A percentile compares a stretch with the other conserved stretches of the same genome.
These are phyloP conservation scores for Sedum album DNA, from an alignment of 164 flowering plant species.

Conservation along the genomic window DNA sequence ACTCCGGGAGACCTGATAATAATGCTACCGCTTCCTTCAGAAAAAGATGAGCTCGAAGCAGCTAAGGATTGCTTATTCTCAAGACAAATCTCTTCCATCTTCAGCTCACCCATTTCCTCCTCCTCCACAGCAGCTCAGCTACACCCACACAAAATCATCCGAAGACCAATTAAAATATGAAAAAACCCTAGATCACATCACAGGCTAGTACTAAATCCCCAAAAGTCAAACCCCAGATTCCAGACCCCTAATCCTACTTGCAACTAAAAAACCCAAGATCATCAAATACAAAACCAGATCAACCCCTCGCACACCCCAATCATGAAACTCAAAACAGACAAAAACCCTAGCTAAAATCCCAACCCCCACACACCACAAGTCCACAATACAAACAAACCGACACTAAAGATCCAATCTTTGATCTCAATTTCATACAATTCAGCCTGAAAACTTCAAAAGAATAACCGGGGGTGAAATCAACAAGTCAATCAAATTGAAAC, in stretches of 20 bases:
- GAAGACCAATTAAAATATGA: not conserved
- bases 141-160: not conserved
- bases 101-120: constrained; percentile 7
- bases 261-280: not conserved
- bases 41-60: constrained; percentile 5
- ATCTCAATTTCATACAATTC: not conserved
- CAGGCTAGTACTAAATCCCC: not conserved
- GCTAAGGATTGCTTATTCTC: constrained; percentile 6
- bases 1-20: constrained; percentile 8
- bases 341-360: constrained; percentile 3
- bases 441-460: not conserved
- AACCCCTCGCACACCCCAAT: not conserved
- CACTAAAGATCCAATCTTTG: not conserved
- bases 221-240: constrained; percentile 5
- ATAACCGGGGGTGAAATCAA: not conserved
- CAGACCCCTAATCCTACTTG: not conserved
- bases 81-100: constrained; percentile 5
- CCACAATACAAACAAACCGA: not conserved
- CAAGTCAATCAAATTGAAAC: not conserved
- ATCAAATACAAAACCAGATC: not conserved
- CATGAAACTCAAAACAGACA: not conserved
- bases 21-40: constrained; percentile 7
- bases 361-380: not conserved
- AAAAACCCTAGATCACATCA: not conserved
- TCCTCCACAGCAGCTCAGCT: not conserved